A percentile compares a stretch with the other conserved stretches of the same genome.
phyloP scores from a whole-genome alignment of 2,329 filamentous ascomycete species.

The Pezicula carpinea region DNA sequence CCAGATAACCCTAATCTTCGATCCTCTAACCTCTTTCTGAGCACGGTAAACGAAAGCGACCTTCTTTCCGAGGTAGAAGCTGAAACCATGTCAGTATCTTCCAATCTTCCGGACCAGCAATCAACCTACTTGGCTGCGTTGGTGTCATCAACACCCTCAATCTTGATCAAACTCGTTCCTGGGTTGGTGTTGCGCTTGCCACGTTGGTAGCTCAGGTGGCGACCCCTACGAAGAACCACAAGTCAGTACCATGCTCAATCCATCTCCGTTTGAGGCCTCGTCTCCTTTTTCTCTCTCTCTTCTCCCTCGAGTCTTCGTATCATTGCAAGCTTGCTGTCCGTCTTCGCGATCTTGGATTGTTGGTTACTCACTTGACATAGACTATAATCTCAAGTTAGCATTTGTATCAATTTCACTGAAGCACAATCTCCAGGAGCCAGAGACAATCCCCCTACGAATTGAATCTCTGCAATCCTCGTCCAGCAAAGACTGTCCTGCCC shows the following conservation, averaged over 20 bases:
- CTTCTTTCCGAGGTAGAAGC: slow-evolving; percentile 98
- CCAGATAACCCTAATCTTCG: slow-evolving; percentile 99
- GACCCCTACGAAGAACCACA: slow-evolving; percentile 64
- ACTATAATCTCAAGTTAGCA: slow-evolving; percentile 47
- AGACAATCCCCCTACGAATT: neutral
- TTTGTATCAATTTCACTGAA: slow-evolving; percentile 10
- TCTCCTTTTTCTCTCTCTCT: slow-evolving; percentile 4
- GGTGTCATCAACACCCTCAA: slow-evolving; percentile 93
- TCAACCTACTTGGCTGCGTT: slow-evolving; percentile 75
- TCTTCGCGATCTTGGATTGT: slow-evolving; percentile 11
- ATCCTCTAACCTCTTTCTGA: slow-evolving; percentile 89
- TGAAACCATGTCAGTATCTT: slow-evolving; percentile 19
- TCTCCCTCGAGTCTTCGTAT: neutral
- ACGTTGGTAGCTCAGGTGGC: slow-evolving; percentile 97
- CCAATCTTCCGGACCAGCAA: neutral
- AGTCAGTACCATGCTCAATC: slow-evolving; percentile 16
- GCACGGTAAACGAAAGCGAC: slow-evolving; percentile 98
- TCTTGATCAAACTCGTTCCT: slow-evolving; percentile 92
- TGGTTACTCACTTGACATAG: slow-evolving; percentile 79
- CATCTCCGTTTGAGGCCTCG: neutral
- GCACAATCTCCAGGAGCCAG: neutral
- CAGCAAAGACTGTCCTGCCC: neutral
- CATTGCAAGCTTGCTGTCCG: neutral
- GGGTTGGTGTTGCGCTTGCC: slow-evolving; percentile 89
- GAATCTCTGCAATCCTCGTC: neutral